phyloP scores from a whole-genome alignment of 306 rosid species.

The Castanea sativa region DNA sequence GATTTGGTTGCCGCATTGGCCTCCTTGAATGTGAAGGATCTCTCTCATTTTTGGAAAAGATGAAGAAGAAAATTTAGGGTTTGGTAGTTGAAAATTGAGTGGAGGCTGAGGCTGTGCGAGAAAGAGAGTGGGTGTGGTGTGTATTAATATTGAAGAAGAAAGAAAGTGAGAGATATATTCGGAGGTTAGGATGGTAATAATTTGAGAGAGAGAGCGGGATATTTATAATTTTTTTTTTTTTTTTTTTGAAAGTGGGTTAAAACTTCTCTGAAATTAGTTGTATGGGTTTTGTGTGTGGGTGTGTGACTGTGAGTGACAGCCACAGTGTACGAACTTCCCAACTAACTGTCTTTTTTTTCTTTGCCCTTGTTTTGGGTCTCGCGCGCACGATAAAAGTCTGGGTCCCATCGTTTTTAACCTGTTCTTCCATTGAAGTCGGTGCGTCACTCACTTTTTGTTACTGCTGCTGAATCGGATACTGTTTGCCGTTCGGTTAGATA shows the following conservation, averaged over 20 bases:
- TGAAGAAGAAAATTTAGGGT: neutral
- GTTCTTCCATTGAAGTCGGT: neutral
- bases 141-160: neutral
- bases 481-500: too few species aligned
- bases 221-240: conserved; percentile 14
- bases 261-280: neutral
- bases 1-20: conserved; percentile 97
- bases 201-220: conserved; percentile 43
- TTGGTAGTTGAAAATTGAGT: neutral
- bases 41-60: conserved; percentile 56
- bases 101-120: neutral
- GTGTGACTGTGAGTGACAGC: conserved; percentile 27
- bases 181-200: conserved; percentile 65
- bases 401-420: conserved; percentile 30
- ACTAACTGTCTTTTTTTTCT: conserved; percentile 27
- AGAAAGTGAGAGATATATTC: conserved; percentile 1
- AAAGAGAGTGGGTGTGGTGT: neutral
- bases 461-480: too few species aligned
- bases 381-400: conserved; percentile 27
- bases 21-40: conserved; percentile 86
- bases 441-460: neutral
- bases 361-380: conserved; percentile 16
- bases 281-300: neutral
- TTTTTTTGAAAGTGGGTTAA: conserved; percentile 35
- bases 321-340: conserved; percentile 12